Conservation (phyloP, 106 monocot genomes). For the Phalaenopsis equestris region DNA sequence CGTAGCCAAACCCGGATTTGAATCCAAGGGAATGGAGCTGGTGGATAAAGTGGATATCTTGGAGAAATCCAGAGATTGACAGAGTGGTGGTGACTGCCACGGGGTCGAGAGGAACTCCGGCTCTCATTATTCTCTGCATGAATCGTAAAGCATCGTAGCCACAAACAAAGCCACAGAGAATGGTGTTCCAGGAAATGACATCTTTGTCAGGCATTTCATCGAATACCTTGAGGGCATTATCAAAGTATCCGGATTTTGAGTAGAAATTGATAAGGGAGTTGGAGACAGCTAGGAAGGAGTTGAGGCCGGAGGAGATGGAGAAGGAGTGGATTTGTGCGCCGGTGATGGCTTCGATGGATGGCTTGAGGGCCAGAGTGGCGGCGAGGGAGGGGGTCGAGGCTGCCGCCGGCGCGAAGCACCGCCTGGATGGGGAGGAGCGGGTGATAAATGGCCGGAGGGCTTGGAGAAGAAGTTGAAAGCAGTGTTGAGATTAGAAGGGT, state of each 20-base stretch:
- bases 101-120: slow-evolving; percentile 45
- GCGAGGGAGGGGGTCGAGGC: slow-evolving; percentile 14
- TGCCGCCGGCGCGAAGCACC: slow-evolving; percentile 10
- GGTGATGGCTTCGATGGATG: not conserved
- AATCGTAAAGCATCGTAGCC: slow-evolving; percentile 35
- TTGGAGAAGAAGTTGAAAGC: not conserved
- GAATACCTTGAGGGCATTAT: slow-evolving; percentile 38
- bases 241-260: slow-evolving; percentile 36
- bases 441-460: not conserved
- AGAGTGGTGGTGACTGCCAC: slow-evolving; percentile 57
- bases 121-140: slow-evolving; percentile 23
- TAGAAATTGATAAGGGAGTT: slow-evolving; percentile 81
- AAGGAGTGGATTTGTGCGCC: slow-evolving; percentile 46
- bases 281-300: slow-evolving; percentile 22
- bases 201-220: slow-evolving; percentile 18
- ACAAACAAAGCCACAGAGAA: slow-evolving; percentile 37
- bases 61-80: slow-evolving; percentile 23
- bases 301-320: slow-evolving; percentile 35
- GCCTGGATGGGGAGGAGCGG: slow-evolving; percentile 8
- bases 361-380: slow-evolving; percentile 26
- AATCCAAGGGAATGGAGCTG: slow-evolving; percentile 39
- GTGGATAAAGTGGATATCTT: slow-evolving; percentile 12
- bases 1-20: slow-evolving; percentile 35
- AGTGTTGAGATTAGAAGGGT: slow-evolving; percentile 35
- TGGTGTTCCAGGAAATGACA: slow-evolving; percentile 79